phyloP scores from a whole-genome alignment of 2,329 filamentous ascomycete species.

The Sporothrix brasiliensis region DNA sequence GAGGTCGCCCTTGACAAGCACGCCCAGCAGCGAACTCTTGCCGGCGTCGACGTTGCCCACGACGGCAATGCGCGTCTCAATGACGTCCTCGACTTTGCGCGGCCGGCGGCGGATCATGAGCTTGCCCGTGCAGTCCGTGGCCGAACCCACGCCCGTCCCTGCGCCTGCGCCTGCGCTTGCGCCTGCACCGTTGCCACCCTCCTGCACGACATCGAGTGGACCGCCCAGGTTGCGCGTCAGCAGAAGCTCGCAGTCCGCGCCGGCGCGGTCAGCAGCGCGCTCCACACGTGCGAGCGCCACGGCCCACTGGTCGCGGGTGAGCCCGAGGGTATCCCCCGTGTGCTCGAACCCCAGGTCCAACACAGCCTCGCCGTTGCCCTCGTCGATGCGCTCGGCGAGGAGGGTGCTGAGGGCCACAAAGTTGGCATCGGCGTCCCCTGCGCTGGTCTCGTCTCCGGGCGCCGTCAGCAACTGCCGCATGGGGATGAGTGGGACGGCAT shows the following conservation, averaged over 20 bases:
- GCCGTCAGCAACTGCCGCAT: constrained; percentile 75
- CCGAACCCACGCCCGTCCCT: neutral
- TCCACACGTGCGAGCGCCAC: constrained; percentile 67
- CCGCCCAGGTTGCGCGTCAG: constrained; percentile 91
- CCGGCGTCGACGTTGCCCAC: constrained; percentile 97
- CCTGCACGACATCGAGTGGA: constrained; percentile 62
- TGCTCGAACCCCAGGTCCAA: constrained; percentile 94
- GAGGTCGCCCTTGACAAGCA: constrained; percentile 90
- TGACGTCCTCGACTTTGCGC: constrained; percentile 77
- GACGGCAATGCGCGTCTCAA: constrained; percentile 94
- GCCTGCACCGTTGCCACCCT: neutral
- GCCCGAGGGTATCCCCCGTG: constrained; percentile 79
- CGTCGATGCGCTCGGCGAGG: constrained; percentile 69
- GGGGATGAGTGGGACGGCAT: constrained; percentile 67
- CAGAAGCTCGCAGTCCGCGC: constrained; percentile 78
- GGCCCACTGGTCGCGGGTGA: constrained; percentile 76
- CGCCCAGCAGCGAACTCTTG: constrained; percentile 93
- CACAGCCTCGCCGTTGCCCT: constrained; percentile 85
- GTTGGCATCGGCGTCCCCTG: constrained; percentile 61
- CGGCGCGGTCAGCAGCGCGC: constrained; percentile 63
- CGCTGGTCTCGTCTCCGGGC: constrained; percentile 49
- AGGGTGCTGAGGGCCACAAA: constrained; percentile 66
- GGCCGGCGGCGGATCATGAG: constrained; percentile 78
- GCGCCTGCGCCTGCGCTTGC: neutral
- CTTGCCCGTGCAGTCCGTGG: constrained; percentile 77